Evolutionary conservation across 495 filamentous ascomycete genomes (phyloP).

Genomic region (Lasiosphaeria hispida): DNA sequence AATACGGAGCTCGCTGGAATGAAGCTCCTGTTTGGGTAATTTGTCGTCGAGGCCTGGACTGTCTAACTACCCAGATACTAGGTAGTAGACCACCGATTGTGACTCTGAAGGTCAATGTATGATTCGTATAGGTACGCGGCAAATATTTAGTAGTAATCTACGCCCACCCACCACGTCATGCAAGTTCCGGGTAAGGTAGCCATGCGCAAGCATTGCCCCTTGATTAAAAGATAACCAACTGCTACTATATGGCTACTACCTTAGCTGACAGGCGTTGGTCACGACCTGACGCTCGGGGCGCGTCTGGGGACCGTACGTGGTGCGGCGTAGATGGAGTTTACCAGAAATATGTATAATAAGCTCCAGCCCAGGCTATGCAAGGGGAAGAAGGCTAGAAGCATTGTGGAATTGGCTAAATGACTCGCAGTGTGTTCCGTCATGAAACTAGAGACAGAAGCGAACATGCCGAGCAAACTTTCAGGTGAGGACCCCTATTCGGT

Average conservation of each 20-base stretch:
- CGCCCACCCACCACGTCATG: conserved; percentile 5
- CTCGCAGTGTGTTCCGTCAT: conserved; percentile 3
- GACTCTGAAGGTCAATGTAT: too few species aligned
- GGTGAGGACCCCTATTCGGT: not conserved
- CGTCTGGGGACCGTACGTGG: too few species aligned
- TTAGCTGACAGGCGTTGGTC: not conserved
- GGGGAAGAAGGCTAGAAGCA: conserved; percentile 12
- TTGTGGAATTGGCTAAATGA: conserved; percentile 18
- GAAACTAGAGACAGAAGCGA: not conserved
- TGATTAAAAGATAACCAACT: not conserved
- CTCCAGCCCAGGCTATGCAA: conserved; percentile 6
- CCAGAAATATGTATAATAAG: not conserved
- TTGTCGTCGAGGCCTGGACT: not conserved
- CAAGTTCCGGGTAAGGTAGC: conserved; percentile 1
- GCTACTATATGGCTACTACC: not conserved
- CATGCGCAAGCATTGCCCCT: not conserved
- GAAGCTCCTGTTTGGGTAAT: conserved; percentile 1
- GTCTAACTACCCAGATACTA: not conserved
- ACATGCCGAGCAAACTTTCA: not conserved
- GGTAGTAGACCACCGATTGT: too few species aligned
- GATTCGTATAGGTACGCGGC: too few species aligned
- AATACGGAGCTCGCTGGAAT: not conserved
- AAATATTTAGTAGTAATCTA: conserved; percentile 2
- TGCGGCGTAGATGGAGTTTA: too few species aligned
- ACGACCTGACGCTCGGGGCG: conserved; percentile 6